Evolutionary conservation across 2,329 filamentous ascomycete species (phyloP).

Genomic region (Geosmithia flava): DNA sequence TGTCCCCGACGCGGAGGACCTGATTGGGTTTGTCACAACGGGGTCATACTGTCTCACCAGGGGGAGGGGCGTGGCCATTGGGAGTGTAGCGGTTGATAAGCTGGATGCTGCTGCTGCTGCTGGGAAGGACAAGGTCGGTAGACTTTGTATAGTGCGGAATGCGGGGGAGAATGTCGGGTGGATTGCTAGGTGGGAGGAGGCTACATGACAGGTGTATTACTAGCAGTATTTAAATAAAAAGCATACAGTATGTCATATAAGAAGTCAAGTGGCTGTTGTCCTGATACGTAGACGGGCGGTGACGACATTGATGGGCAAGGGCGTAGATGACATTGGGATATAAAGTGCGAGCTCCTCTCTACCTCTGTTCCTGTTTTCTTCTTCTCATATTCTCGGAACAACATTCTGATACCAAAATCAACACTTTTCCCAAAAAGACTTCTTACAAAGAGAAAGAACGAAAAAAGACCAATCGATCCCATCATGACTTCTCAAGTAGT

Average conservation of each 20-base stretch:
- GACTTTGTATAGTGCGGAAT: slow-evolving; percentile 68
- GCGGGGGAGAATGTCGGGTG: slow-evolving; percentile 69
- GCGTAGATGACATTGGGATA: too few relatives aligned
- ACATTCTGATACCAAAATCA: too few relatives aligned
- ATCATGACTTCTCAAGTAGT: slow-evolving; percentile 17
- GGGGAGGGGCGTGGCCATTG: slow-evolving; percentile 66
- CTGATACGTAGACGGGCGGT: too few relatives aligned
- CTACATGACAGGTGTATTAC: slow-evolving; percentile 35
- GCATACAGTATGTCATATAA: not conserved
- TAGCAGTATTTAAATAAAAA: too few relatives aligned
- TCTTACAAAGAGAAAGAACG: too few relatives aligned
- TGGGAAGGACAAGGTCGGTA: slow-evolving; percentile 23
- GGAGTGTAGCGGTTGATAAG: slow-evolving; percentile 50
- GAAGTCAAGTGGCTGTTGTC: too few relatives aligned
- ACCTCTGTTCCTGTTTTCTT: not conserved
- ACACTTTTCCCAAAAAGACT: too few relatives aligned
- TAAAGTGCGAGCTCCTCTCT: too few relatives aligned
- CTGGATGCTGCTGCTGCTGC: slow-evolving; percentile 24
- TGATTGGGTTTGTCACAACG: slow-evolving; percentile 84
- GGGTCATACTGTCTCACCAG: slow-evolving; percentile 72
- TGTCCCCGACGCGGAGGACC: slow-evolving; percentile 61
- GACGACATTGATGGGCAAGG: too few relatives aligned
- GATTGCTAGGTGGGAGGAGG: slow-evolving; percentile 73
- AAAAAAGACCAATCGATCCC: not conserved
- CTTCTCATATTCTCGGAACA: too few relatives aligned